These are phyloP conservation scores for Eimeria mitis DNA, from an alignment of 169 alveolate species.

Conservation along the genomic window DNA sequence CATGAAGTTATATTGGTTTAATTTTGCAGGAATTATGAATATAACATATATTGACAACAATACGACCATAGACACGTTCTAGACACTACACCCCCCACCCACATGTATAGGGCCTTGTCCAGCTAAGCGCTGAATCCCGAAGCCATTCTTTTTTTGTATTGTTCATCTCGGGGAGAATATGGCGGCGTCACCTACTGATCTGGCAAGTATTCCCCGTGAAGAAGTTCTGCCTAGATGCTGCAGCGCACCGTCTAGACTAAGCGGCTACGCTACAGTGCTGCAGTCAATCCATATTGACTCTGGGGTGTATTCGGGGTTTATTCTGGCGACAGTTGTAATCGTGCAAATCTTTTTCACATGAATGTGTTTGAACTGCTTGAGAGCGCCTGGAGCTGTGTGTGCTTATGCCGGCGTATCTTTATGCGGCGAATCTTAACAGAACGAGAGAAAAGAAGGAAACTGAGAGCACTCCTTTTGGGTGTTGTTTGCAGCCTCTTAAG, in stretches of 20 bases:
- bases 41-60: neutral
- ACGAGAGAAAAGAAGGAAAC: neutral
- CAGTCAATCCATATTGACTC: neutral
- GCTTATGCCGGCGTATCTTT: neutral
- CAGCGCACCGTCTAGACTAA: no score
- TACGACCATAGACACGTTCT: neutral
- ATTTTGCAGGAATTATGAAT: neutral
- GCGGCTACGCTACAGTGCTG: neutral
- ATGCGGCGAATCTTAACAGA: neutral
- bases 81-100: neutral
- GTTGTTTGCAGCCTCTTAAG: slow-evolving; percentile 80
- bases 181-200: neutral
- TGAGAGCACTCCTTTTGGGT: neutral
- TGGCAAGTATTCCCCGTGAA: slow-evolving; percentile 32
- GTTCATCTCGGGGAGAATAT: neutral
- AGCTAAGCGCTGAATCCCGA: neutral
- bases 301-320: neutral
- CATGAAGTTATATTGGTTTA: neutral
- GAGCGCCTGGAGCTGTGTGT: neutral
- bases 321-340: neutral
- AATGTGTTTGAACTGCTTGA: neutral
- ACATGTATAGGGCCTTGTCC: neutral
- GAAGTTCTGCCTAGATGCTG: neutral
- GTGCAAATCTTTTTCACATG: neutral
- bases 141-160: neutral